Base-by-base conservation (phyloP, 164 flowering plant species). In the Annona cherimola region DNA sequence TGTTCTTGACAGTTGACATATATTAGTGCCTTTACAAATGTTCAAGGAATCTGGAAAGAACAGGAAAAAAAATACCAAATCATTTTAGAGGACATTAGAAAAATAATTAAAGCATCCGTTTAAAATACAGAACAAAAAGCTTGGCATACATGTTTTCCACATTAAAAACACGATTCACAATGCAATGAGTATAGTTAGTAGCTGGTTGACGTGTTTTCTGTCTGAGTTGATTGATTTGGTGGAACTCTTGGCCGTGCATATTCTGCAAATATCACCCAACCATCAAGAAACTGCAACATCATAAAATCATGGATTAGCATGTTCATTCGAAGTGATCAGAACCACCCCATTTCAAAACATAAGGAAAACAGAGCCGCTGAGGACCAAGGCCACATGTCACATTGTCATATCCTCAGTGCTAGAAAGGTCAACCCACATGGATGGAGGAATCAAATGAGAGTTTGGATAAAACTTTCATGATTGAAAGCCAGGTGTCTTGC, bases 201-300 rank as follows among this genome's bases (percentile, higher is more conserved):
- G 54, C 7, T 11, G 20, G 5, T 35, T 16, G 65, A 3, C 12
- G 68, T 4, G 14, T 55, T 8, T 41, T 5, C 20, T 60, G 45
- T 19, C 4, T 63, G 20, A 9, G 57, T 26, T 19, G 65, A 5
- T 41, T 67, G 60, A 45, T 9, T 14, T 16, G 55, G 66, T 2
- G 72, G 76, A 6, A 45, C 20, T 63, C 69, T 69, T 39, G 76
- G 76, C 40, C 76, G 72, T 46, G 76, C 76, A 63, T 74, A 74
- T 69, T 74, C 76, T 19, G 72, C 76, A 63, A 74, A 74, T n/a
- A 74, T 74, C 6, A 74, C 76, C 76, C 76, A 74, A 61, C 76
- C 76, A 61, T 74, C 76, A n/a, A 74, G 76, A 69, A 74, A 74
- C 71, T 74, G 71, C 71, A 71, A 4, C 55, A 61, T 20, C 2